Base-by-base conservation (phyloP, 306 rosid genomes). In the Vigna mungo region DNA sequence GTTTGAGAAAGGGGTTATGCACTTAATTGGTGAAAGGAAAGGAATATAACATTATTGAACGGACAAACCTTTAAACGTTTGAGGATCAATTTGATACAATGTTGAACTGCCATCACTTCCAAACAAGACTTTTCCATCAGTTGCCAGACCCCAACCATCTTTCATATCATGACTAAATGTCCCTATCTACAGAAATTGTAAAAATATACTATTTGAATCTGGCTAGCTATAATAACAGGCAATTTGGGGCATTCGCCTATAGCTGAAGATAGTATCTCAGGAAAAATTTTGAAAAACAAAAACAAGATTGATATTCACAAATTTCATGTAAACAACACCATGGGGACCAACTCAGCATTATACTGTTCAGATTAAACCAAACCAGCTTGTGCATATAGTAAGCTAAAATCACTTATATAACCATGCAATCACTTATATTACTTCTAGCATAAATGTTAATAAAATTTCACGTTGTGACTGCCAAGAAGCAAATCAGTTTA, bases 101-200 rank as follows among this genome's bases (percentile, higher is more conserved):
- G 88, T 72, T 81, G 97, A 90, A 27, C 90, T 81, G 52, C 98
- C 98, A 75, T 92, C 98, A 83, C 93, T 95, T 85, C 98, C 98
- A 85, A 84, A 95, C 83, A 95, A 78, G 83, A 86, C 76, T 71
- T 89, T 78, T 77, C 95, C 98, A 78, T 95, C 98, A 55, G 97
- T 89, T 82, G 98, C 97, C 77, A 95, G 76, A 68, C 98, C 98
- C 98, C 98, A 95, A 60, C 98, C 98, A 87, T 95, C 98, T 32
- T 74, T 56, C 97, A 95, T 95, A 56, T 81, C 83, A 87, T 92
- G 97, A 32, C 86, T 77, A 83, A 95, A 95, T 79, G 78, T 75
- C 62, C 71, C 90, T 71, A 87, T 27, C 98, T 94, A 81, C 78
- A 84, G 10, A 3, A 41, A 73, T 51, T 60, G 74, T 43, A 72